Base-by-base conservation (phyloP, 306 rosid species). In the Rubus parviflorus region DNA sequence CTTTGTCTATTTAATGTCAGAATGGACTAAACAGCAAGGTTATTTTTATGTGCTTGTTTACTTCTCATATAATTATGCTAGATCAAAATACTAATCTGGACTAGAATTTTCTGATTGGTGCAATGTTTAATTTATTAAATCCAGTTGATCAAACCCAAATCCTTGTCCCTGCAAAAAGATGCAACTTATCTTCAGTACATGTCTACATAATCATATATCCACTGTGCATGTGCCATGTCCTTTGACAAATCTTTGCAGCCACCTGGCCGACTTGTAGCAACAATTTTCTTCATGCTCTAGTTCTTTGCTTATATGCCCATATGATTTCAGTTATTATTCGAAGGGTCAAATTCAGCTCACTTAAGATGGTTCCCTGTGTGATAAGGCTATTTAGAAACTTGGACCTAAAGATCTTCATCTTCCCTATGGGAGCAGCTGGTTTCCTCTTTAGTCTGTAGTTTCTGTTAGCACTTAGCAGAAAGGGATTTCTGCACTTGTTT, bases 21-120 rank as follows among this genome's bases (percentile, higher is more conserved):
- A 94, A 84, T 94, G 98, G 98, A 87, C 95, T 62, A 92, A 87
- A 82, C 96, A 84, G 80, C 97, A 94, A 89, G 95, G 98, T 92
- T 78, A 81, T 77, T 75, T 77, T 75, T 67, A 77, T 63, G 41
- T 57, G 75, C 8, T 70, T 30, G 46, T 70, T 15, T 4, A 51
- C 46, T 70, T 30, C 2, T 70, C 19, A 69, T 47, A 23, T 23
- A 25, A 63, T 16, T 19, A 37, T 35, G 58, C 73, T 69, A 7
- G 41, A 47, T 23, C 41, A 46, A 14, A 69, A 23, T 43, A 22
- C 13, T 4, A 23, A 38, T 70, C 20, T 13, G 35, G 48, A 43
- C 46, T 68, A 30, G 57, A 46, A 69, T 49, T 45, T 45, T 23
- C 56, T 46, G 12, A 6, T 68, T 70, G 65, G 25, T 73, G 38